Base-by-base conservation (phyloP, 768 basidiomycete species). In the Lactifluus hygrophoroides region DNA sequence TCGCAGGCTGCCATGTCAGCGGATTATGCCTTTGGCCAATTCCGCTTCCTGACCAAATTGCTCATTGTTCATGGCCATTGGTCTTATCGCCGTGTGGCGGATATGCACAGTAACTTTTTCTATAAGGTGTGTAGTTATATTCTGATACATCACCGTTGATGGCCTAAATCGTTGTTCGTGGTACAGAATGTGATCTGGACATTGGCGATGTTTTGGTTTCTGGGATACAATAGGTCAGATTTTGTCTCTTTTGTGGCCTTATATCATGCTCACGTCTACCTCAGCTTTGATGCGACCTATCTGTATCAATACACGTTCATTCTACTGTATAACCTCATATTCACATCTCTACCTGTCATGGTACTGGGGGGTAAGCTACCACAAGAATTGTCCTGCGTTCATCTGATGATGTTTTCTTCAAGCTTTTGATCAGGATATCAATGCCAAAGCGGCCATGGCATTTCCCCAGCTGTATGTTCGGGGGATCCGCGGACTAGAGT, bases 1-100 rank as follows among this genome's bases (percentile, higher is more conserved):
- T 94, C 93, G 21, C 95, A 98, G 71, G 95, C 95, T 30, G 94
- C 95, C 48, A 97, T 97, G 94, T 96, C 94, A 5, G 95, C 95
- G 6, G 95, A 98, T 69, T 97, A 96, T 66, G 95, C 95, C 1
- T 94, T 98, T 74, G 95, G 92, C 1, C 95, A 97, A 69, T 99
- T 99, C 77, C 77, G 94, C 54, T 97, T 87, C 77, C 70, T 98
- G 59, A 94, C 92, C 2, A 91, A 92, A 70, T 73, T 97, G 45
- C 77, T 97, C 0, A 79, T 97, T 58, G 92, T 96, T 9, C 95
- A 99, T 68, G 95, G 95, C 5, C 84, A 92, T 25, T 96, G 95
- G 95, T 94, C 90, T 28, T 98, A 99, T 72, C 88, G 91, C 66
- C 90, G 95, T 43, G 77, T 97, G 43, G 93, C 94, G 16, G 93